phyloP scores from a whole-genome alignment of 2,329 filamentous ascomycete genomes.

The Ceratocystis harringtonii region DNA sequence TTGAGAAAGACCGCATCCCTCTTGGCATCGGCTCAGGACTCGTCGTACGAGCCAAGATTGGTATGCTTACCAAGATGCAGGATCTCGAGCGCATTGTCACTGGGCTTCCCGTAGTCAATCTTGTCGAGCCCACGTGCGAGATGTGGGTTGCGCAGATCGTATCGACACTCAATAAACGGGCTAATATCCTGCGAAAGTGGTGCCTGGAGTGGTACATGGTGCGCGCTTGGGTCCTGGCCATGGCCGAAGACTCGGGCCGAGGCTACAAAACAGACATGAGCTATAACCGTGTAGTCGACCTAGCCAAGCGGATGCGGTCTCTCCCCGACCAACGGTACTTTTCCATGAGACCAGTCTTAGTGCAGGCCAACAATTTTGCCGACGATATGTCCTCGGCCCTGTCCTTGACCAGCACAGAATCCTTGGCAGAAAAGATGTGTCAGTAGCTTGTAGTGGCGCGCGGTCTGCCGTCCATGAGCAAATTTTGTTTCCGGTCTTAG shows the following conservation, averaged over 20 bases:
- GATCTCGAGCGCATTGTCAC: slow-evolving; percentile 16
- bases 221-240: slow-evolving; percentile 11
- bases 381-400: slow-evolving; percentile 14
- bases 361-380: slow-evolving; percentile 9
- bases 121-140: slow-evolving; percentile 13
- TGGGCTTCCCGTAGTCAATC: slow-evolving; percentile 4
- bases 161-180: slow-evolving; percentile 9
- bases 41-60: slow-evolving; percentile 13
- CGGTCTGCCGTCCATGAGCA: neutral
- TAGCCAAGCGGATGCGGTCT: slow-evolving; percentile 12
- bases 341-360: slow-evolving; percentile 5
- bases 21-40: slow-evolving; percentile 14
- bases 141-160: slow-evolving; percentile 15
- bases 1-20: slow-evolving; percentile 15
- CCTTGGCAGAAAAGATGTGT: neutral
- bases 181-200: slow-evolving; percentile 4
- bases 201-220: slow-evolving; percentile 14
- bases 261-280: slow-evolving; percentile 12
- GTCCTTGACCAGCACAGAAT: slow-evolving; percentile 8
- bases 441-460: neutral
- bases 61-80: slow-evolving; percentile 10
- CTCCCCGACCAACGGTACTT: slow-evolving; percentile 14
- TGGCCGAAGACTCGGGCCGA: slow-evolving; percentile 9
- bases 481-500: neutral
- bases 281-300: slow-evolving; percentile 14